Evolutionary conservation across 257 asterid genomes (phyloP), one percentile per base, ranked within the genome.

Genomic region (Mentha longifolia): DNA sequence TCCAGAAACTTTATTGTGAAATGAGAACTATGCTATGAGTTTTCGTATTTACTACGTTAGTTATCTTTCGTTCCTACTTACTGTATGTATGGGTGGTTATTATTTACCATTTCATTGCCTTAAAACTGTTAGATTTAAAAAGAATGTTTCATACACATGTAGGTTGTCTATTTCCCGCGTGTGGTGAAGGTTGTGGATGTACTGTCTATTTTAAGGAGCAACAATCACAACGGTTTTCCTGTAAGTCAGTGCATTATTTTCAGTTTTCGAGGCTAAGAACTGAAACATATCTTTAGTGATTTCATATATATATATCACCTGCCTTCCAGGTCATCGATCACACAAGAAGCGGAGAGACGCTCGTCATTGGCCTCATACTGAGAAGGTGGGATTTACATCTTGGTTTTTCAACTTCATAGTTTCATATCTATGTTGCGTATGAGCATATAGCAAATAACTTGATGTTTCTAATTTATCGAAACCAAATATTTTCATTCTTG

Each of bases 161-260:
- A 95, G 98, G 97, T 89, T 80, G 89, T 89, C 77, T 89, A 85
- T 80, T 89, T 95, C 59, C 97, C 97, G 55, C 96, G 99, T 56
- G 86, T 92, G 39, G 96, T 86, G 74, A 92, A 92, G 85, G 97
- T 92, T 78, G 85, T 79, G n/a, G 99, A 95, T 69, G 78, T 76
- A 57, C 89, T 88, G 65, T 89, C 97, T 66, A 87, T 92, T 71
- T 82, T 95, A 87, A 88, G 93, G 86, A 85, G 98, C 80, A 92
- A 89, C 81, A 76, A 78, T 77, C 98, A 95, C 82, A 92, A 92
- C 58, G 99, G 99, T 42, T 95, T 87, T 74, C 98, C 99, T 50
- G 99, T 95, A 87, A 87, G 97, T 80, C 79, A 42, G 59, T 17
- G 60, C 74, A 17, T 33, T 64, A 17, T 33, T 42, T 65, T 71